Evolutionary conservation across 441 rosid species (phyloP).

Genomic region (Pelargonium myrrhifolium): DNA sequence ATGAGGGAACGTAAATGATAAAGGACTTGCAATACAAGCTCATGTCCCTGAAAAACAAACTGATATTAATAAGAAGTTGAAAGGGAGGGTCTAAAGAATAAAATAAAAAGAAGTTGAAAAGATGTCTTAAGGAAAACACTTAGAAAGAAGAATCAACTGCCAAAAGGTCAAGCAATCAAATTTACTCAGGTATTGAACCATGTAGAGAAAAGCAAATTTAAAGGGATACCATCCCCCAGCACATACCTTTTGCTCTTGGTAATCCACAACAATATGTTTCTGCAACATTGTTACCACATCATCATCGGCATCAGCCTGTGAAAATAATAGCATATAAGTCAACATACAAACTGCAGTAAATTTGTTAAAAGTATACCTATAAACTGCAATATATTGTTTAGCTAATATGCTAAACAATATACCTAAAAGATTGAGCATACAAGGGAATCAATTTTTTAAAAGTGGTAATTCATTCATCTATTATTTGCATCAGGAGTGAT

Average conservation of each 20-base stretch:
- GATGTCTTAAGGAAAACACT: conserved; percentile 1
- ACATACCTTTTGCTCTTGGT: conserved; percentile 74
- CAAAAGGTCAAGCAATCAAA: neutral
- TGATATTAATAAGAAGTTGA: conserved; percentile 12
- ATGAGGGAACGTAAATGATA: conserved; percentile 76
- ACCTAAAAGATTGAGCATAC: neutral
- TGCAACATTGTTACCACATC: conserved; percentile 61
- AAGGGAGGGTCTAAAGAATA: too few relatives aligned
- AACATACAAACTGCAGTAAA: neutral
- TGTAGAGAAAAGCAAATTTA: neutral
- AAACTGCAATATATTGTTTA: too few relatives aligned
- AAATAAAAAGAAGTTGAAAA: conserved; percentile 7
- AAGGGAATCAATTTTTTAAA: neutral
- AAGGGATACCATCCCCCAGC: neutral
- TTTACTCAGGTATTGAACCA: neutral
- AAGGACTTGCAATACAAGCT: conserved; percentile 74
- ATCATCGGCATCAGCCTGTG: conserved; percentile 79
- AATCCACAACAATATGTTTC: conserved; percentile 64
- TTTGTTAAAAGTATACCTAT: too few relatives aligned
- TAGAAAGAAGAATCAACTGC: conserved; percentile 5
- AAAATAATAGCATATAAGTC: conserved; percentile 6
- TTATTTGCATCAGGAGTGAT: neutral
- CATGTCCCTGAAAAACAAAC: conserved; percentile 73
- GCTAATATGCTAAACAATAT: neutral
- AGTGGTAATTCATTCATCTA: neutral